Evolutionary conservation across 441 rosid genomes (phyloP).

Genomic region (Adansonia grandidieri): DNA sequence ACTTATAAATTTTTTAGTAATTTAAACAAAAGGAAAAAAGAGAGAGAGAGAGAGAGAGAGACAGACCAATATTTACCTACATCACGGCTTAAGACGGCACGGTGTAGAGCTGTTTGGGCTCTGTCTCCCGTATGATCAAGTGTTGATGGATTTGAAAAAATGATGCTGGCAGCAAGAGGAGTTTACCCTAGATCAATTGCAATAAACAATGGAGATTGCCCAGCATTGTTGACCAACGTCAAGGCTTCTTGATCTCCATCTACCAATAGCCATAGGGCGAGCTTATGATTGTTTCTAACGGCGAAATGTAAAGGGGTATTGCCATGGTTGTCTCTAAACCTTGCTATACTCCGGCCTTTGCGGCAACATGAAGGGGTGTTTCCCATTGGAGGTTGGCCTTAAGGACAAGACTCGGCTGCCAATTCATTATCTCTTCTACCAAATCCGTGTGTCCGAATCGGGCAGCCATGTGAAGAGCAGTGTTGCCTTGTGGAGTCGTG

Average conservation of each 20-base stretch:
- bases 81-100: slow-evolving; percentile 1
- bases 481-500: slow-evolving; percentile 12
- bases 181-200: background rate
- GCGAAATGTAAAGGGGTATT: slow-evolving; percentile 7
- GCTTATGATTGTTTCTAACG: slow-evolving; percentile 10
- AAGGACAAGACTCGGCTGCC: background rate
- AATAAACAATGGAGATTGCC: slow-evolving; percentile 8
- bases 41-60: background rate
- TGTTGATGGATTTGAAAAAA: background rate
- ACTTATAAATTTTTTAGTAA: background rate
- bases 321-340: background rate
- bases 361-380: background rate
- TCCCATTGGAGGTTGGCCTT: background rate
- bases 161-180: background rate
- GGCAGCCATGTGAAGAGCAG: slow-evolving; percentile 19
- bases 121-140: slow-evolving; percentile 10
- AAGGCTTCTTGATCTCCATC: slow-evolving; percentile 11
- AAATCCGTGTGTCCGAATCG: slow-evolving; percentile 11
- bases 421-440: background rate
- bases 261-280: background rate
- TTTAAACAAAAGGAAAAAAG: background rate
- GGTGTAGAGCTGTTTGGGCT: slow-evolving; percentile 6
- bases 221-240: slow-evolving; percentile 4
- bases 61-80: background rate
- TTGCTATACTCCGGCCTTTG: background rate